phyloP scores from a whole-genome alignment of 1,284 basidiomycete species.

The Ganoderma leucocontextum region DNA sequence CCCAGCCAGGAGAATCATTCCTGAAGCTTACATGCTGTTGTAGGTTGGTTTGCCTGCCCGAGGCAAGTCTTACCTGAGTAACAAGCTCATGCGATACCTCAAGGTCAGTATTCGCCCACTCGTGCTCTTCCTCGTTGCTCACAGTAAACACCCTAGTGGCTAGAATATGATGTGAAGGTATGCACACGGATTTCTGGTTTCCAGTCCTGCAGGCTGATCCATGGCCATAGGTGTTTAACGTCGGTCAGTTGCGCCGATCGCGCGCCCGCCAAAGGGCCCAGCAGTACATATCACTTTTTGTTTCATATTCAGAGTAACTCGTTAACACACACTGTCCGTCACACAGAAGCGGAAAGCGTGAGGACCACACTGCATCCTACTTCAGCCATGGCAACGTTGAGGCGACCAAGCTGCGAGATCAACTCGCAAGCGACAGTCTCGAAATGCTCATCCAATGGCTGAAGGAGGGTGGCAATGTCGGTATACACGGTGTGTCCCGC shows the following conservation, averaged over 20 bases:
- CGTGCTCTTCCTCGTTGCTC: constrained; percentile 11
- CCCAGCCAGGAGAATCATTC: constrained; percentile 41
- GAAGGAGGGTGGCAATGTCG: constrained; percentile 95
- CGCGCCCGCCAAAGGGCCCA: constrained; percentile 83
- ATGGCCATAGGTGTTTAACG: constrained; percentile 89
- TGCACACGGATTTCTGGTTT: neutral
- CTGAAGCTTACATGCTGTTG: constrained; percentile 38
- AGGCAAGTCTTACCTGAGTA: constrained; percentile 87
- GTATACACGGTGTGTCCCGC: constrained; percentile 84
- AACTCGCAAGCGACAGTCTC: constrained; percentile 90
- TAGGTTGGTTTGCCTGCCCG: constrained; percentile 85
- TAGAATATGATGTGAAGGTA: constrained; percentile 97
- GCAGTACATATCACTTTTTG: constrained; percentile 58
- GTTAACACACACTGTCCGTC: neutral
- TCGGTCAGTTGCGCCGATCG: constrained; percentile 92
- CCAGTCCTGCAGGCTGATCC: constrained; percentile 19
- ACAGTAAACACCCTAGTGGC: constrained; percentile 70
- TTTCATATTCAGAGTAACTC: neutral
- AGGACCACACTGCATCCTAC: constrained; percentile 92
- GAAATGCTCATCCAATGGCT: constrained; percentile 97
- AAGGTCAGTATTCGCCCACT: constrained; percentile 54
- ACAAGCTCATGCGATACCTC: constrained; percentile 85
- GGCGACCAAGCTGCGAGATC: constrained; percentile 82
- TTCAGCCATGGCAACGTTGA: constrained; percentile 90
- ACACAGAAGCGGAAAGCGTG: constrained; percentile 78